Conservation (phyloP, 108 stramenopile genomes). For the Fistulifera solaris region DNA sequence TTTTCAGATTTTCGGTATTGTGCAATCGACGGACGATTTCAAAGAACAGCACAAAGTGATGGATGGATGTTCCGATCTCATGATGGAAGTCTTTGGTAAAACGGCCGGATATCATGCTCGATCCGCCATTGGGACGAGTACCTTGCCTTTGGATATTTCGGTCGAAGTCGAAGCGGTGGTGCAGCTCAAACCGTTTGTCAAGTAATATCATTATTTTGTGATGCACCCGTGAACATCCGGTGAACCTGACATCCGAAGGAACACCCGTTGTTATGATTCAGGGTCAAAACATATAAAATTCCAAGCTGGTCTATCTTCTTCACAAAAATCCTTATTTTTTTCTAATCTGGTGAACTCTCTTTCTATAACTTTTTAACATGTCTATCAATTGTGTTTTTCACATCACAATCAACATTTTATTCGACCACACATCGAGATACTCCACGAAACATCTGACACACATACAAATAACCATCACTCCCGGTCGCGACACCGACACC, state of each 20-base stretch:
- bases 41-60: slow-evolving; percentile 78
- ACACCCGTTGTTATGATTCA: no score
- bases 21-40: slow-evolving; percentile 71
- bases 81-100: slow-evolving; percentile 78
- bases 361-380: no score
- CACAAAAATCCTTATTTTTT: no score
- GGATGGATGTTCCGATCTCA: slow-evolving; percentile 77
- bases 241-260: no score
- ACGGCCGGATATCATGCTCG: slow-evolving; percentile 77
- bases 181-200: slow-evolving; percentile 14
- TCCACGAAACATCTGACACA: slow-evolving; percentile 31
- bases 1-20: slow-evolving; percentile 74
- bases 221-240: no score
- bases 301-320: no score
- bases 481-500: slow-evolving; percentile 31
- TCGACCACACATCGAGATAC: neutral
- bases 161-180: slow-evolving; percentile 82
- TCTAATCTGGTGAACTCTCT: no score
- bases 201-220: no score
- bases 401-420: no score
- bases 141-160: slow-evolving; percentile 66
- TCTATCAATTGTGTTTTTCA: no score
- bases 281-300: no score
- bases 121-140: slow-evolving; percentile 75
- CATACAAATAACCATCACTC: slow-evolving; percentile 18